Conservation (phyloP, 2,329 filamentous ascomycete genomes). For the Neonectria neomacrospora region DNA sequence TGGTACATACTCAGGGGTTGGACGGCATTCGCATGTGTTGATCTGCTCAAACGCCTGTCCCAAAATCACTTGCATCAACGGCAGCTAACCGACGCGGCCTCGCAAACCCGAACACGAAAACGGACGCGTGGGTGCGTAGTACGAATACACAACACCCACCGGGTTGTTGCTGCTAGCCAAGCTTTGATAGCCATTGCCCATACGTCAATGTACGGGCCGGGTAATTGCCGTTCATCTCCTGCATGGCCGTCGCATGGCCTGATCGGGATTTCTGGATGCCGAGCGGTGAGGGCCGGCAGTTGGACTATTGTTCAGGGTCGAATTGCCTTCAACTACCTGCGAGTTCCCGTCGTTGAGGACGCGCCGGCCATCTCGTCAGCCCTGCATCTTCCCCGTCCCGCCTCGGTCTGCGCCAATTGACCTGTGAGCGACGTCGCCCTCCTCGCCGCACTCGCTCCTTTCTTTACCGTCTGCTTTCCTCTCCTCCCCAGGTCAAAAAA, state of each 20-base stretch:
- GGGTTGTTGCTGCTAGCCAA: slow-evolving; percentile 9
- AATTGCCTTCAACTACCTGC: slow-evolving; percentile 18
- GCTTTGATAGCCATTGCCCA: neutral
- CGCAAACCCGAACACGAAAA: slow-evolving; percentile 41
- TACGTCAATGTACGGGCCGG: slow-evolving; percentile 13
- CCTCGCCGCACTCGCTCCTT: neutral
- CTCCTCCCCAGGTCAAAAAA: neutral
- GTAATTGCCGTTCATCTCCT: slow-evolving; percentile 28
- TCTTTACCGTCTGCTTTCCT: neutral
- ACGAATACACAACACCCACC: neutral
- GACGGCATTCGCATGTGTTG: too few relatives aligned
- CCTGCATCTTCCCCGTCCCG: neutral
- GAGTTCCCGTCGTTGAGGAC: slow-evolving; percentile 25
- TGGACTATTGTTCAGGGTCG: slow-evolving; percentile 22
- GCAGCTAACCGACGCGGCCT: neutral
- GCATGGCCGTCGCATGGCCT: slow-evolving; percentile 27
- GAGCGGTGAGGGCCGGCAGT: slow-evolving; percentile 47
- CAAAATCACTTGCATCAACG: neutral
- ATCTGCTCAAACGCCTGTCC: too few relatives aligned
- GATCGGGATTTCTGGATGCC: slow-evolving; percentile 39
- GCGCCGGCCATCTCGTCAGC: neutral
- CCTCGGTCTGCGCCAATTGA: slow-evolving; percentile 27
- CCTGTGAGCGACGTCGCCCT: slow-evolving; percentile 13
- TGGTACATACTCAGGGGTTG: neutral
- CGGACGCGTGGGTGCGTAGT: slow-evolving; percentile 10